Evolutionary conservation across 2,329 filamentous ascomycete species (phyloP), one percentile per base, ranked within the genome.

Genomic region (Orbilia blumenaviensis): DNA sequence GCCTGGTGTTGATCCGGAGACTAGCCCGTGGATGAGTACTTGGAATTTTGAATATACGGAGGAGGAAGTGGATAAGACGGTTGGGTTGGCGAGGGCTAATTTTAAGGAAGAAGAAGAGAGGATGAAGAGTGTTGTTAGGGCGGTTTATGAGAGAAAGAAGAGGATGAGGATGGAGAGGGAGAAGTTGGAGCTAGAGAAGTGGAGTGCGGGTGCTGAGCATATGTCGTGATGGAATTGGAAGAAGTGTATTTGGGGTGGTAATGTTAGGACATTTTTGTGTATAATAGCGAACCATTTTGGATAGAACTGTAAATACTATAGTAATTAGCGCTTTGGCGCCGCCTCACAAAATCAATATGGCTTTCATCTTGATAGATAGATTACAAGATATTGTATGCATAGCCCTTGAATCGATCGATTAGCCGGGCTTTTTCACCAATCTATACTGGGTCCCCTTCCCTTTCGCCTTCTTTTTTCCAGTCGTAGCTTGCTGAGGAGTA

Each of bases 1-100:
- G 0, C 87, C 90, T 0, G 91, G 89, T 46, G 90, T 98, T n/a
- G 91, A 97, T 79, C 95, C 95, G 0, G 89, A 90, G 23, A 88
- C 87, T 1, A 91, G 89, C 63, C 93, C 97, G 75, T 98, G 93
- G 83, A 89, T 98, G 85, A 92, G 89, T 79, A 99, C 95, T 0
- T 99, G 95, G 95, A 99, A 99, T 82, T 98, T 98, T 82, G 90
- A 80, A 29, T 99, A 98, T 82, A 96, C 92, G 1, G 90, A 93
- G 0, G 90, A 95, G 69, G 91, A 99, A 82, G 89, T 99, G 62
- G 94, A 98, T 79, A 88, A 88, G 25, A 93, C 96, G 0, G 91
- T 97, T 1, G 86, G 87, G 3, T 86, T 99, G 27, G 94, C 95
- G 0, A 87, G 89, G 66, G 92, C 92, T 9, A 99, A 99, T 83